Base-by-base conservation (phyloP, 2,329 filamentous ascomycete species). In the Emydomyces testavorans region DNA sequence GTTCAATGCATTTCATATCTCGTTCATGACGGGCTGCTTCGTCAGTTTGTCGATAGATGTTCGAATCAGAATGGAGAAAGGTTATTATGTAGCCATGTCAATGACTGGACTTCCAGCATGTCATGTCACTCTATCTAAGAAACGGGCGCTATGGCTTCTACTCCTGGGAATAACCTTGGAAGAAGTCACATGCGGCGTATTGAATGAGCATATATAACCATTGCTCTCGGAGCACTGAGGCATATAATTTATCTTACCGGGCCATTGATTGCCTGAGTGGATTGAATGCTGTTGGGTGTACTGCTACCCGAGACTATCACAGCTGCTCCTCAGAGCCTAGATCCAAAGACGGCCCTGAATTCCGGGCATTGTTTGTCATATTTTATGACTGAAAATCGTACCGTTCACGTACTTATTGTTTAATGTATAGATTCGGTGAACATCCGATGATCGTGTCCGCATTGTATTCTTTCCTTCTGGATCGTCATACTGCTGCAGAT, bases 401-500 rank as follows among this genome's bases (percentile, higher is more conserved):
- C 16, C 38, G 53, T 48, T 57, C 48, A 58, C 40, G 53, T 61
- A 56, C 63, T 66, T 55, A 61, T 57, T 34, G 38, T 47, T 37
- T 46, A 43, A 54, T 53, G 49, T 60, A 46, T 58, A 73, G 71
- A 62, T 60, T 73, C 56, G 71, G 71, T 49, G 70, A 73, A 54
- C 70, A 73, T 54, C 69, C 68, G 6, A 66, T 69, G 53, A 64
- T 69, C 23, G 59, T 73, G 45, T 60, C 69, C 41, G 67, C 68
- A 32, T 61, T 72, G 50, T 70, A 71, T 55, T 71, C 69, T 5
- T 72, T 73, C 52, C 57, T 73, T 39, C 57, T 69, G 36, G 71
- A 74, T 58, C 68, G 71, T 21, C 66, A 71, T 52, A 69, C 69
- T 47, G 70, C 69, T 5, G 64, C 65, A 20, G 71, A 74, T 56